Percentiles rank a stretch among this genome's conserved stretches.
Conservation (phyloP, 106 monocot species). For the Allium cepa region DNA sequence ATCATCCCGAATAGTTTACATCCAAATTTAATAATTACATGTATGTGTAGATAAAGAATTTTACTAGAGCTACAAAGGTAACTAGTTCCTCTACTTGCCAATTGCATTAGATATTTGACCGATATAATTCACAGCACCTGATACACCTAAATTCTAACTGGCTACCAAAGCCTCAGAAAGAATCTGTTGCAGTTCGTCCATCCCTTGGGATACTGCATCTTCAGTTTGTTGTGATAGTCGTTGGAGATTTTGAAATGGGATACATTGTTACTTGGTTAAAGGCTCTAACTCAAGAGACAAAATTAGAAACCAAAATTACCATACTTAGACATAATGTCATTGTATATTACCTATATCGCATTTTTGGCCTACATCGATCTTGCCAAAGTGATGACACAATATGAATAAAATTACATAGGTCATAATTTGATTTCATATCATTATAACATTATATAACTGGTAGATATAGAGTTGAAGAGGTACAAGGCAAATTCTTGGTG, state of each 20-base stretch:
- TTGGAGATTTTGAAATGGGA: conserved; percentile 33
- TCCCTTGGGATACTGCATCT: conserved; percentile 72
- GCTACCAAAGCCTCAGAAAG: conserved; percentile 47
- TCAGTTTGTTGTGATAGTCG: conserved; percentile 74
- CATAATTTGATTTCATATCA: no score
- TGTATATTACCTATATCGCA: neutral
- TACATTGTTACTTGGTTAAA: conserved; percentile 48
- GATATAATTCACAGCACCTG: conserved; percentile 40
- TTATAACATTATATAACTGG: no score
- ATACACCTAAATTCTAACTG: conserved; percentile 16
- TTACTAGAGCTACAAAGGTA: conserved; percentile 68
- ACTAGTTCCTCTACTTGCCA: conserved; percentile 44
- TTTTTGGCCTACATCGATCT: no score
- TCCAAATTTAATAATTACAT: no score
- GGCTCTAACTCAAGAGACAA: conserved; percentile 53
- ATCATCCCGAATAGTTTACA: no score
- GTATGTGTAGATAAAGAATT: no score
- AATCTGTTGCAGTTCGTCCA: conserved; percentile 81
- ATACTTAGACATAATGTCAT: neutral
- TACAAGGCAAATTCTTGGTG: neutral
- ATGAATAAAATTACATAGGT: no score
- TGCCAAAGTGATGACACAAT: no score
- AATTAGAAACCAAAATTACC: conserved; percentile 24
- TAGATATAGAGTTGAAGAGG: no score
- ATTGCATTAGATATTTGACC: conserved; percentile 67